phyloP scores from a whole-genome alignment of 805 yeast species.

The Candida methanosorbosa region DNA sequence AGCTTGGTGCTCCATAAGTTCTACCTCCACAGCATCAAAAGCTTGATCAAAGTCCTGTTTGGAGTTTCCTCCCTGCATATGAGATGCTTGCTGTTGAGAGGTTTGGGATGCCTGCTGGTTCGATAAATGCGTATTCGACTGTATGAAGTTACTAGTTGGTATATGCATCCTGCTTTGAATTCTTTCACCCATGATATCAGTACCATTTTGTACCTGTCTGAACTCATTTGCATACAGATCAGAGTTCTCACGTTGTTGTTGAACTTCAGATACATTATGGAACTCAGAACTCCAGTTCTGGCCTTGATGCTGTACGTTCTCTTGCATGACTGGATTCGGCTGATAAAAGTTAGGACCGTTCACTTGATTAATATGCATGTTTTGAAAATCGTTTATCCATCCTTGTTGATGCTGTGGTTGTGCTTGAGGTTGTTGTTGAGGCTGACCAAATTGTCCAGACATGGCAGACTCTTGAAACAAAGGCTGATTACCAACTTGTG shows the following conservation, averaged over 20 bases:
- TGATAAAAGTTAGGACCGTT: too few relatives aligned
- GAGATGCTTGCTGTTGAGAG: background rate
- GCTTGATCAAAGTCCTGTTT: constrained; percentile 15
- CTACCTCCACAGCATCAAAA: constrained; percentile 20
- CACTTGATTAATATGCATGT: constrained; percentile 12
- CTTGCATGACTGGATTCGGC: background rate
- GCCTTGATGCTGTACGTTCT: background rate
- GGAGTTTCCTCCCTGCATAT: background rate
- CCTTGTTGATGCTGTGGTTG: constrained; percentile 3
- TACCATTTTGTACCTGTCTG: too few relatives aligned
- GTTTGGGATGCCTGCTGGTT: background rate
- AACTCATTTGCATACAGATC: too few relatives aligned
- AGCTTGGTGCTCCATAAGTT: constrained; percentile 6
- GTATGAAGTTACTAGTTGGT: too few relatives aligned
- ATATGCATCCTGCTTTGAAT: too few relatives aligned
- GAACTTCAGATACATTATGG: too few relatives aligned
- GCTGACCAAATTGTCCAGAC: constrained; percentile 1
- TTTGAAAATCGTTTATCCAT: constrained; percentile 16
- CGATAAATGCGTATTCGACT: too few relatives aligned
- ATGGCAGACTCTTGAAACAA: too few relatives aligned
- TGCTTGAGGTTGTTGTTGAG: constrained; percentile 1
- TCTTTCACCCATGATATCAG: too few relatives aligned
- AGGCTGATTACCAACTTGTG: background rate
- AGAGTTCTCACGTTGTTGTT: background rate
- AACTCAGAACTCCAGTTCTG: background rate